Evolutionary conservation across 1,284 basidiomycete genomes (phyloP), one percentile per base, ranked within the genome.

Genomic region (Vanrija sp.): DNA sequence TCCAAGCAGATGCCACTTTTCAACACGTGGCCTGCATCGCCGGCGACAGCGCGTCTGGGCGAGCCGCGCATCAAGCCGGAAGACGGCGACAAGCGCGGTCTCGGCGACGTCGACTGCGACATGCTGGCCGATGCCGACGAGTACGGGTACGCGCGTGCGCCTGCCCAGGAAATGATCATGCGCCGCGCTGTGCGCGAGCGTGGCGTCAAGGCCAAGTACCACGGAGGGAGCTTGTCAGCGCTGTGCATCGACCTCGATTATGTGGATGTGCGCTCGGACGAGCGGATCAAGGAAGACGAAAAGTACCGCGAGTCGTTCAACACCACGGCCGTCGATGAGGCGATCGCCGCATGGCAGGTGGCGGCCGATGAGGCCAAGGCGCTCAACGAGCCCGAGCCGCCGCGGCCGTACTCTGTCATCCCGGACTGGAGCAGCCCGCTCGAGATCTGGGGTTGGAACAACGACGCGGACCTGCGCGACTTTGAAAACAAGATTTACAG

Each of bases 61-160:
- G 71, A 71, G 44, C 62, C 67, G 10, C 45, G 44, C 3, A 47
- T 57, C n/a, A 55, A 61, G 46, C 68, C 72, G 14, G 12, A 38
- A 7, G 73, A 76, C 47, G 64, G 62, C 9, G 62, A 63, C 16
- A 44, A 57, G 19, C 61, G 62, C 23, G 73, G 72, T 15, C 53
- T 72, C 8, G 73, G 75, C 19, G 76, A 78, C 53, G 65, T 77
- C 7, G 78, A 79, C 55, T 76, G 74, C 47, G 78, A 79, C 62
- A 78, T 78, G 77, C 60, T 79, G n/a, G 76, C 77, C 4, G 77
- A 79, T 58, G 73, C 76, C 16, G 74, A 75, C 46, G 74, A 77
- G 47, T 57, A 68, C 14, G 78, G 78, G 2, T 44, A 56, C 29
- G 74, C 76, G 1, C 66, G 76, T 18, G 64, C 68, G 0, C 65